phyloP scores from a whole-genome alignment of 2,329 filamentous ascomycete species.

The Cladosporium austrohemisphaericum region DNA sequence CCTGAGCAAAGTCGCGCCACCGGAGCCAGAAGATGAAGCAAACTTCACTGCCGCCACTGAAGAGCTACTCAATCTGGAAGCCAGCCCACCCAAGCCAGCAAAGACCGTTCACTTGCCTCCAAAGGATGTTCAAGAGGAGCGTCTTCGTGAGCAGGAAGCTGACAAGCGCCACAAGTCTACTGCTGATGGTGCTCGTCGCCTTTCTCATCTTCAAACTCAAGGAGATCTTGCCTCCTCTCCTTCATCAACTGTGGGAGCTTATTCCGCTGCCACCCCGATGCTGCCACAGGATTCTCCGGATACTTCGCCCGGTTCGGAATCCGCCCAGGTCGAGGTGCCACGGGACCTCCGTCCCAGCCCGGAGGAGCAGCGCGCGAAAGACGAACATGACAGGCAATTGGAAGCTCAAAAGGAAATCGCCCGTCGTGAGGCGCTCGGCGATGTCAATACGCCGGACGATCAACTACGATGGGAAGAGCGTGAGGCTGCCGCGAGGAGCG shows the following conservation, averaged over 20 bases:
- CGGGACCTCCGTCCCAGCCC: constrained; percentile 34
- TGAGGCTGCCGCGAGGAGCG: constrained; percentile 31
- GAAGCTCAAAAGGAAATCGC: constrained; percentile 48
- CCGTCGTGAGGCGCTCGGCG: constrained; percentile 39
- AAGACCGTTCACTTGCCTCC: constrained; percentile 48
- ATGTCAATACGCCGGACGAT: constrained; percentile 53
- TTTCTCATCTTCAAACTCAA: constrained; percentile 26
- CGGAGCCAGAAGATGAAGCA: constrained; percentile 28
- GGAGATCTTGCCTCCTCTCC: constrained; percentile 44
- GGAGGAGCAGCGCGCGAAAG: constrained; percentile 45
- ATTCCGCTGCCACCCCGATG: constrained; percentile 69
- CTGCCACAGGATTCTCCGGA: constrained; percentile 49
- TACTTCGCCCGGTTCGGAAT: constrained; percentile 33
- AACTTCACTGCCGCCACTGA: constrained; percentile 23
- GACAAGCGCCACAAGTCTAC: constrained; percentile 36
- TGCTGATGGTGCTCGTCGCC: constrained; percentile 36
- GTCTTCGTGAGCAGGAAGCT: constrained; percentile 39
- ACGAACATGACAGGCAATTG: constrained; percentile 51
- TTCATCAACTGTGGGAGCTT: constrained; percentile 64
- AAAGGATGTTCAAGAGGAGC: constrained; percentile 48
- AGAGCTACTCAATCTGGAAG: constrained; percentile 24
- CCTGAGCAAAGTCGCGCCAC: constrained; percentile 21
- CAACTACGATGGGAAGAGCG: constrained; percentile 53
- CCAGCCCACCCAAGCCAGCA: constrained; percentile 25
- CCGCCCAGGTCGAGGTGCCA: constrained; percentile 24